Base-by-base conservation (phyloP, 495 filamentous ascomycete genomes). In the Rusavskia elegans region DNA sequence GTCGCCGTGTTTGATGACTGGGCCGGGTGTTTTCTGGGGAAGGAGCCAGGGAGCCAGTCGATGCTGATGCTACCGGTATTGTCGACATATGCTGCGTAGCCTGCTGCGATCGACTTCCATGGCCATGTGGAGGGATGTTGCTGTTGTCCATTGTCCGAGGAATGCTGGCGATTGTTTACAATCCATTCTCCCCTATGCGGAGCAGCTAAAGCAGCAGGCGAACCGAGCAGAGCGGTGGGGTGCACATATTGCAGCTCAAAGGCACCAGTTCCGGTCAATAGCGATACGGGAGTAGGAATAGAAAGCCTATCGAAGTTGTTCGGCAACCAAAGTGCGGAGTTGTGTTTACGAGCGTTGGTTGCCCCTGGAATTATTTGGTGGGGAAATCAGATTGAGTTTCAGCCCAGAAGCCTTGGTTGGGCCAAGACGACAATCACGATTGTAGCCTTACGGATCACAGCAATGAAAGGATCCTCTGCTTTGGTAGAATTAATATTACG, bases 1-100 rank as follows among this genome's bases (percentile, higher is more conserved):
- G 53, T 19, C 60, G 60, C 42, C 64, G 55, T 35, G 57, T 60
- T 49, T 64, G 64, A 6, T 58, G 56, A 50, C 54, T 59, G 44
- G 44, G 44, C 13, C 21, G 19, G 44, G 14, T 29, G 44, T 29
- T 23, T 29, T 46, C 44, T 46, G 44, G 16, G 44, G 44, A 46
- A 46, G 44, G 44, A 46, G 44, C 44, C 20, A 46, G 14, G 14
- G 44, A 25, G 44, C 44, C 23, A 13, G 14, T 46, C 23, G 44
- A 8, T 25, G 44, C 23, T 46, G 44, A 46, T 16, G 23, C 44
- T 16, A 25, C 29, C 4, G 21, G 0, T 23, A 20, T 2, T 29
- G 44, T 29, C 14, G 44, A 46, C 19, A 46, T 46, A 35, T 35
- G 32, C 32, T 35, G 32, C 2, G 32, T 35, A 25, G 23, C 44